phyloP scores from a whole-genome alignment of 345 rosid genomes.

The Syzygium aqueum region DNA sequence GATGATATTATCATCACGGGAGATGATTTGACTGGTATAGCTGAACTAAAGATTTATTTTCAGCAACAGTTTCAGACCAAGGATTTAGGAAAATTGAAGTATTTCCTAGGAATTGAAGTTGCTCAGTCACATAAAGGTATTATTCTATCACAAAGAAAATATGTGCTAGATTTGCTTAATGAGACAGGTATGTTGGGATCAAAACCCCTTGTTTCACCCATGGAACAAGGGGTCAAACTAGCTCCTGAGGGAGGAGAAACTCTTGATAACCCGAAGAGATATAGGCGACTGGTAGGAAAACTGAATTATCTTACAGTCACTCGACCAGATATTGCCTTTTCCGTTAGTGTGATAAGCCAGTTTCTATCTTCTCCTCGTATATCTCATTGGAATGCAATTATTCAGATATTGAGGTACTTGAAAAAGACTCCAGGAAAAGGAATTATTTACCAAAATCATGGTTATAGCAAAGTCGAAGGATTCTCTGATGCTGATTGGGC shows the following conservation, averaged over 20 bases:
- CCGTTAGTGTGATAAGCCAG: too few species aligned
- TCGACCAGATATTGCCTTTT: too few species aligned
- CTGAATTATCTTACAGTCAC: background rate
- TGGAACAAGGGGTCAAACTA: too few species aligned
- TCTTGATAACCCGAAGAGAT: background rate
- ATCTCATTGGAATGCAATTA: background rate
- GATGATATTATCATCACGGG: too few species aligned
- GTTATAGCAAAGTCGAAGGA: background rate
- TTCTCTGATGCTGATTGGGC: background rate
- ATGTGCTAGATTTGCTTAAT: background rate
- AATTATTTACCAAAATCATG: background rate
- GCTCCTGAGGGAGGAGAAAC: background rate
- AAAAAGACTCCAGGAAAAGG: background rate
- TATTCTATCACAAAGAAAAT: background rate
- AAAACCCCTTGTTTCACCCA: background rate
- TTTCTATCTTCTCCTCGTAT: background rate
- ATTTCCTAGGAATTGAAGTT: background rate
- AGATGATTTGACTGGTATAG: background rate
- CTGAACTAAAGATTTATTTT: too few species aligned
- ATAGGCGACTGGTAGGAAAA: background rate
- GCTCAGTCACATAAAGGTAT: background rate
- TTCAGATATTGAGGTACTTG: background rate
- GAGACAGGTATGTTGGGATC: background rate
- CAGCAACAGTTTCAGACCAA: too few species aligned
- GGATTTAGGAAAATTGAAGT: background rate